Evolutionary conservation across 2,329 filamentous ascomycete species (phyloP), one percentile per base, ranked within the genome.

Genomic region (Setomelanomma holmii): DNA sequence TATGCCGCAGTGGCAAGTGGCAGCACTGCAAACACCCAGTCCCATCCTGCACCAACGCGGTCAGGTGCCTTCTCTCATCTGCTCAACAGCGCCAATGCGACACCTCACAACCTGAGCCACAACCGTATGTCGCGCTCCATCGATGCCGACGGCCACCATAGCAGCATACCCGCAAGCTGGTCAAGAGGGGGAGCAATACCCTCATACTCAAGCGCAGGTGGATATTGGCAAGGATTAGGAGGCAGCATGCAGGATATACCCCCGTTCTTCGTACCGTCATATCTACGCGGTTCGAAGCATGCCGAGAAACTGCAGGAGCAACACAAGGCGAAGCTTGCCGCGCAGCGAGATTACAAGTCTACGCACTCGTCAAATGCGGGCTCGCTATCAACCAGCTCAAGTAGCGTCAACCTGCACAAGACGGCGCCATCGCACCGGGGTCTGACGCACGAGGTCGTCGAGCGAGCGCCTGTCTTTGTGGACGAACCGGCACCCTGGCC

Each of bases 361-460:
- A 67, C 74, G 17, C 77, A 77, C 46, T 75, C 78, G n/a, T 78
- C 77, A 3, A 78, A 77, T 51, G 68, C 75, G 4, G 76, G 75
- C 17, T 79, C 80, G 21, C 68, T 83, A 21, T 83, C 81, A n/a
- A 81, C 82, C 20, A 82, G 82, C 58, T 80, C 81, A 41, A 86
- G 82, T 73, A 83, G 79, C 71, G 79, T 77, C 51, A 85, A 82
- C 65, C 73, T 88, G 51, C 82, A 84, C 72, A 86, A 85, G 71
- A 83, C 86, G 66, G 77, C 83, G 17, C 80, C 88, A 3, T 84
- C 83, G 23, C 88, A 96, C 75, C 84, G 89, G 47, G 92, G 91
- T 17, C 85, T 96, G 77, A 86, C 89, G 14, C 91, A 91, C 73
- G 91, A 96, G 67, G 82, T 96, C 54, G 87, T 96, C 63, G 93